Evolutionary conservation across 2,329 filamentous ascomycete genomes (phyloP), one percentile per base, ranked within the genome.

Genomic region (Nemania sp.): DNA sequence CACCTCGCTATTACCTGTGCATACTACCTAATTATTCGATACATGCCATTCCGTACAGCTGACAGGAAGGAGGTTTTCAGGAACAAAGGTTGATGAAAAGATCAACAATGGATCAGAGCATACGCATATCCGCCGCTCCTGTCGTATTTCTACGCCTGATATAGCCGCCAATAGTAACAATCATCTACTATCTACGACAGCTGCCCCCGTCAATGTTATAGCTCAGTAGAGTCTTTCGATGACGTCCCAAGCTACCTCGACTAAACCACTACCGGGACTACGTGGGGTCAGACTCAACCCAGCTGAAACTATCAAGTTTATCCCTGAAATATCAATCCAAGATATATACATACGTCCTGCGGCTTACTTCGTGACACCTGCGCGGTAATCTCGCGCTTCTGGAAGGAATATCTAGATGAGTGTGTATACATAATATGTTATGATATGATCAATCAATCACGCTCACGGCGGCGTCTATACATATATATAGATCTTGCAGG

Each of bases 301-400:
- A 58, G 47, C 53, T 49, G 54, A 59, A 51, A 41, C 24, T 18
- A 11, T 20, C 47, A 43, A 22, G 47, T 43, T 32, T 32, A 45
- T 32, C 35, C 43, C 18, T 59, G 56, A n/a, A 49, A 22, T 26
- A 10, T 11, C 35, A 3, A 41, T 3, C 35, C 35, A 41, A 41
- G 35, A 41, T 41, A 5, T 41, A 13, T 5, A 11, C 13, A n/a
- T n/a, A 13, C 35, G 6, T 41, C 6, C 35, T 41, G 35, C 35
- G 15, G 35, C 35, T 41, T 41, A 41, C 15, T 41, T 13, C 35
- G 35, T 11, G 7, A 41, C 7, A 41, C 13, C 13, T 13, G 35
- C 35, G 3, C 13, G 13, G 11, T 6, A 6, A 41, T 8, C 35
- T 41, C 35, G 35, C 35, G 35, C 13, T 41, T 41, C 35, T 41